Conservation (phyloP, 2,329 filamentous ascomycete genomes). For the Berkeleyomyces basicola region DNA sequence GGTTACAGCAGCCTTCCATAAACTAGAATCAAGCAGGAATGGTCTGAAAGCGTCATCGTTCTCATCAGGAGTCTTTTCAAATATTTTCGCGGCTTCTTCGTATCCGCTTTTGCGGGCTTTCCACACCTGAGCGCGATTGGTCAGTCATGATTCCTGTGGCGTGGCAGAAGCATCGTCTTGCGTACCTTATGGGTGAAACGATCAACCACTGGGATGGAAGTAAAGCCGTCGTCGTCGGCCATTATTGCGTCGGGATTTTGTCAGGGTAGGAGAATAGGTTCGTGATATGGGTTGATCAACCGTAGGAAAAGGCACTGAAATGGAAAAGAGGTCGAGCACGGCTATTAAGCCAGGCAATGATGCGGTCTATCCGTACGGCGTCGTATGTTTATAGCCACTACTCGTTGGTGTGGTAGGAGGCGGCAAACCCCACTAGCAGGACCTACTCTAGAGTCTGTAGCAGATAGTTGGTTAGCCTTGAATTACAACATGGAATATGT, state of each 20-base stretch:
- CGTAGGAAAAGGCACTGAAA: too few species aligned
- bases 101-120: constrained; percentile 93
- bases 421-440: too few species aligned
- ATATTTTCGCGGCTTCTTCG: constrained; percentile 78
- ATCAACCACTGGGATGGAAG: constrained; percentile 59
- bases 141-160: neutral
- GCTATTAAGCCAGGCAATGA: too few species aligned
- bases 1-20: constrained; percentile 85
- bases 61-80: constrained; percentile 72
- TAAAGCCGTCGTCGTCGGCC: constrained; percentile 72
- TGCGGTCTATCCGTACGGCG: too few species aligned
- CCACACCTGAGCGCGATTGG: constrained; percentile 46
- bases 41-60: constrained; percentile 71
- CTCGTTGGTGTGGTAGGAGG: too few species aligned
- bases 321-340: too few species aligned
- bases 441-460: neutral
- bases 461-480: neutral
- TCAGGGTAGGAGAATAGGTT: too few species aligned
- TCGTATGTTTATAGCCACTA: too few species aligned
- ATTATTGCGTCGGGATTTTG: constrained; percentile 28
- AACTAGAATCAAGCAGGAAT: constrained; percentile 64
- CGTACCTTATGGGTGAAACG: constrained; percentile 66
- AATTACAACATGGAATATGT: neutral
- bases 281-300: too few species aligned
- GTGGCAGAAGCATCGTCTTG: neutral